phyloP scores from a whole-genome alignment of 2,329 filamentous ascomycete species.

The Ascomycota sp. region DNA sequence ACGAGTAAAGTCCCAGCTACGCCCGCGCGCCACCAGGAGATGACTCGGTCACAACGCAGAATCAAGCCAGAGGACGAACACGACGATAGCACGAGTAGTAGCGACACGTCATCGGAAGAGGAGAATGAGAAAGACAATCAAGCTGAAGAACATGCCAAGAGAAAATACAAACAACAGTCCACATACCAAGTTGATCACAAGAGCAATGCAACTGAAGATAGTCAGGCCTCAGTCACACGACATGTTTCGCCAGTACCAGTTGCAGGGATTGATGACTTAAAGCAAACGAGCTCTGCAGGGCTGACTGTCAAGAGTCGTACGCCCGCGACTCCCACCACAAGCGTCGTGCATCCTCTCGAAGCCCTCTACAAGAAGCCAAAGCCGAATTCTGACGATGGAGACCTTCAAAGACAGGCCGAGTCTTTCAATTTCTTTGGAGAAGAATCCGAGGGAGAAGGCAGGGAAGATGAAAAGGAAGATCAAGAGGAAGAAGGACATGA shows the following conservation, averaged over 20 bases:
- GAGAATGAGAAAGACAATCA: conserved; percentile 12
- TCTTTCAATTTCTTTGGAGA: conserved; percentile 60
- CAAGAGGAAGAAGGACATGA: conserved; percentile 21
- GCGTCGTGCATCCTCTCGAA: conserved; percentile 63
- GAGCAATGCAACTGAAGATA: conserved; percentile 1
- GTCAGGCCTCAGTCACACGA: conserved; percentile 3
- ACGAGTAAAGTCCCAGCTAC: conserved; percentile 14
- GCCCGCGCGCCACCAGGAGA: no score
- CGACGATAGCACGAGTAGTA: conserved; percentile 19
- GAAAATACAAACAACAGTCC: conserved; percentile 2
- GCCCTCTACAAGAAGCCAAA: conserved; percentile 68
- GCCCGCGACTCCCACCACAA: conserved; percentile 23
- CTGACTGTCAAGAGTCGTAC: conserved; percentile 35
- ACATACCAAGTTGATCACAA: conserved; percentile 3
- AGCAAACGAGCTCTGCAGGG: conserved; percentile 21
- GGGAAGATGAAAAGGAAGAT: conserved; percentile 22
- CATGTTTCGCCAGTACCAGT: conserved; percentile 6
- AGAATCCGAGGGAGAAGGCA: conserved; percentile 12
- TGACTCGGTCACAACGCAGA: not conserved
- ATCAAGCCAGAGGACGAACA: conserved; percentile 4
- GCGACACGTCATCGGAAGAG: conserved; percentile 15
- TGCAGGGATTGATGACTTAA: no score
- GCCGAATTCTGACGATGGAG: conserved; percentile 15
- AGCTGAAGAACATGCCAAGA: not conserved
- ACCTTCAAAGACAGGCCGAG: conserved; percentile 23